Percentiles rank a stretch among this genome's conserved stretches.
These are phyloP conservation scores for Bipolaris zeicola DNA, from an alignment of 2,329 filamentous ascomycete species.

Conservation along the genomic window DNA sequence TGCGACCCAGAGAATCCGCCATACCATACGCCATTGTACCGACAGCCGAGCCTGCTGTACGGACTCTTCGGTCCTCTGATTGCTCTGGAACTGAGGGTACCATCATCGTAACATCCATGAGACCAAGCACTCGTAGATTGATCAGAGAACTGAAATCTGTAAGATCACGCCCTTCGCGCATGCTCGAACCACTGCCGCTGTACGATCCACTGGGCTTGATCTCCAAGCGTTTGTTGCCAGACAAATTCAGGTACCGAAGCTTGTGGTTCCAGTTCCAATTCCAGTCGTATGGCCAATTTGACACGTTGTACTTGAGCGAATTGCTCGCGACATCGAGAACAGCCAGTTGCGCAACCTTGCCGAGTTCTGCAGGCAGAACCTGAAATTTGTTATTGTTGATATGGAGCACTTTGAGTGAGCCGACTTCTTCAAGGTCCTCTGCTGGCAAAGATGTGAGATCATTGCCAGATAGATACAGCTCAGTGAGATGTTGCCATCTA, in stretches of 20 bases:
- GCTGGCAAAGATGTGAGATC: conserved; percentile 88
- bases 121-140: conserved; percentile 83
- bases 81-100: conserved; percentile 93
- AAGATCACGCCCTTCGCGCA: conserved; percentile 68
- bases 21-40: conserved; percentile 94
- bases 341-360: conserved; percentile 87
- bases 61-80: conserved; percentile 90
- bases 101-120: conserved; percentile 98
- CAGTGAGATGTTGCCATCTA: conserved; percentile 86
- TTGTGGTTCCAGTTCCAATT: conserved; percentile 99
- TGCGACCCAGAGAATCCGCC: conserved; percentile 91
- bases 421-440: conserved; percentile 90
- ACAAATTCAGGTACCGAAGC: conserved; percentile 91
- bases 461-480: conserved; percentile 94
- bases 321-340: conserved; percentile 96
- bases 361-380: conserved; percentile 91
- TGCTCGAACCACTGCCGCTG: conserved; percentile 52
- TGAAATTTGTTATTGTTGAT: conserved; percentile 99
- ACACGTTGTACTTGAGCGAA: conserved; percentile 95
- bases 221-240: conserved; percentile 93
- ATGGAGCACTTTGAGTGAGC: conserved; percentile 84
- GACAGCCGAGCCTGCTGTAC: conserved; percentile 93
- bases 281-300: conserved; percentile 99
- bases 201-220: conserved; percentile 73
- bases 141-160: conserved; percentile 87